These are phyloP conservation scores for Fragaria nilgerrensis DNA, from an alignment of 306 rosid genomes.

Conservation along the genomic window DNA sequence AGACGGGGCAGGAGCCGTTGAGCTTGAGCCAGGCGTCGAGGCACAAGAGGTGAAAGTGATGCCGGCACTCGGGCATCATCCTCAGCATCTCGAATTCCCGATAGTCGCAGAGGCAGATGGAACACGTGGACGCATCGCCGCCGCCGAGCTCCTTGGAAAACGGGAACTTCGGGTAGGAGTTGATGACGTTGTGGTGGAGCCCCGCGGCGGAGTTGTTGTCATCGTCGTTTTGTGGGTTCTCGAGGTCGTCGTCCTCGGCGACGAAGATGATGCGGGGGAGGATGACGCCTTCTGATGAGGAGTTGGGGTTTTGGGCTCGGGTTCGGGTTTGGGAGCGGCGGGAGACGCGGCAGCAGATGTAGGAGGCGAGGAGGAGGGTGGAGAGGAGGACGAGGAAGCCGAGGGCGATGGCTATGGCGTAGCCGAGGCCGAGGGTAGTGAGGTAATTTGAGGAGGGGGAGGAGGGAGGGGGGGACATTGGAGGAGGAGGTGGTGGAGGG, in stretches of 20 bases:
- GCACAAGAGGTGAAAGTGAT: constrained; percentile 72
- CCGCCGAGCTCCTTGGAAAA: constrained; percentile 30
- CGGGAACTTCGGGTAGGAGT: constrained; percentile 73
- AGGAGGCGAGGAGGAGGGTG: constrained; percentile 51
- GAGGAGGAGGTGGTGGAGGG: constrained; percentile 13
- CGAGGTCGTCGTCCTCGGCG: constrained; percentile 56
- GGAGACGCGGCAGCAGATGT: constrained; percentile 47
- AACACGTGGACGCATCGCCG: constrained; percentile 41
- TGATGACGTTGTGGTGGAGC: constrained; percentile 58
- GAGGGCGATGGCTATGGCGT: constrained; percentile 78
- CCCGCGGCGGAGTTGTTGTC: constrained; percentile 43
- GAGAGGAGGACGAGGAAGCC: constrained; percentile 59
- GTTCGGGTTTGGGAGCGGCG: constrained; percentile 12
- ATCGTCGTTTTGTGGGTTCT: constrained; percentile 18
- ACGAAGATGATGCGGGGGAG: constrained; percentile 78
- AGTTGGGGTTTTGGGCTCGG: constrained; percentile 5
- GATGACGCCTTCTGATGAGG: constrained; percentile 39
- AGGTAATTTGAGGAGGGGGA: constrained; percentile 34
- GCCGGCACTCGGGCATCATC: constrained; percentile 97
- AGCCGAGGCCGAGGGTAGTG: constrained; percentile 59
- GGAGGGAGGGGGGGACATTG: constrained; percentile 42
- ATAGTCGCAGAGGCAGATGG: constrained; percentile 84
- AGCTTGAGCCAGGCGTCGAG: constrained; percentile 90
- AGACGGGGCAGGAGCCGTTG: constrained; percentile 91
- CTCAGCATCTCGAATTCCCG: constrained; percentile 79